phyloP scores from a whole-genome alignment of 352 stramenopile species.

The Phytopythium boreale region DNA sequence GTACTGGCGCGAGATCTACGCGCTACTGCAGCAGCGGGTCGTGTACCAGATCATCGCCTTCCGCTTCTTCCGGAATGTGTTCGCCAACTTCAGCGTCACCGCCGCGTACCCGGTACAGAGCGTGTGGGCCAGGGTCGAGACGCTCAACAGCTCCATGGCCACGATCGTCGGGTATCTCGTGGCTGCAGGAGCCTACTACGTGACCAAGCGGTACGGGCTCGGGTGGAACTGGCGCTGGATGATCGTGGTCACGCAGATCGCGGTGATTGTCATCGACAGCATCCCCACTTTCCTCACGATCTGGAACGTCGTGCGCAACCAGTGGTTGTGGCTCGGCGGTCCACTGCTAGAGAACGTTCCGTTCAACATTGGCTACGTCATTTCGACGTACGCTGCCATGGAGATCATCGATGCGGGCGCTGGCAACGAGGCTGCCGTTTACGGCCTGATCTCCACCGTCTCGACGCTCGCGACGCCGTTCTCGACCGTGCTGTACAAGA shows the following conservation, averaged over 20 bases:
- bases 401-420: slow-evolving; percentile 47
- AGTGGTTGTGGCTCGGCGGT: slow-evolving; percentile 58
- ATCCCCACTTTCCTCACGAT: slow-evolving; percentile 48
- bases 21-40: slow-evolving; percentile 50
- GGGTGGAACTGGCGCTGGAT: slow-evolving; percentile 56
- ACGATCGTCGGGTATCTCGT: slow-evolving; percentile 36
- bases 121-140: slow-evolving; percentile 36
- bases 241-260: slow-evolving; percentile 33
- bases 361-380: slow-evolving; percentile 40
- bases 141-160: slow-evolving; percentile 39
- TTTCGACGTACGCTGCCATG: slow-evolving; percentile 48
- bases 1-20: slow-evolving; percentile 35
- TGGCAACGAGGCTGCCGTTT: slow-evolving; percentile 46
- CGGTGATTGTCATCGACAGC: slow-evolving; percentile 35
- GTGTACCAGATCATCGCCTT: slow-evolving; percentile 56
- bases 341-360: slow-evolving; percentile 42
- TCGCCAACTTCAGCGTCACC: slow-evolving; percentile 40
- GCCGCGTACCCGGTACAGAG: slow-evolving; percentile 40
- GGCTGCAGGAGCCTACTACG: slow-evolving; percentile 25
- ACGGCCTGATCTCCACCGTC: slow-evolving; percentile 40
- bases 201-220: slow-evolving; percentile 30
- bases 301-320: slow-evolving; percentile 44
- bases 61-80: slow-evolving; percentile 58
- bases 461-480: slow-evolving; percentile 39
- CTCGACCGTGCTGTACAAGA: slow-evolving; percentile 48